phyloP scores from a whole-genome alignment of 495 filamentous ascomycete species.

The Lindgomyces ingoldianus region DNA sequence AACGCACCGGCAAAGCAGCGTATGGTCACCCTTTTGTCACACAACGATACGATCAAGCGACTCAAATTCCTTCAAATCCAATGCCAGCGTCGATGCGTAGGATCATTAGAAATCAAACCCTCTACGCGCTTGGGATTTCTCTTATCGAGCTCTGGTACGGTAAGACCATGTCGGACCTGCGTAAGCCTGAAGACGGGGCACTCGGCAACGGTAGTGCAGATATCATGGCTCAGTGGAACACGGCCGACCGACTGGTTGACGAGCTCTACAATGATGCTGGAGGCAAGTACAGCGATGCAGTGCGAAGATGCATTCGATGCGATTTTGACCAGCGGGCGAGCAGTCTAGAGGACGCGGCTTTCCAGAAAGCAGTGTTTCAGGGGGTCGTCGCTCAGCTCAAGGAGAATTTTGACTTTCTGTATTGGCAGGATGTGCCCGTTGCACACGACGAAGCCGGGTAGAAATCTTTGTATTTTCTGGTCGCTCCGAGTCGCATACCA shows the following conservation, averaged over 20 bases:
- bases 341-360: conserved; percentile 35
- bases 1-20: conserved; percentile 5
- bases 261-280: conserved; percentile 39
- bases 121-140: conserved; percentile 41
- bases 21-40: conserved; percentile 38
- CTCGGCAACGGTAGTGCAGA: conserved; percentile 1
- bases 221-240: conserved; percentile 27
- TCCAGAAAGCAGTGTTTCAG: conserved; percentile 39
- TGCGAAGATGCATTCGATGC: conserved; percentile 42
- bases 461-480: too few relatives aligned
- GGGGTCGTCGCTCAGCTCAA: conserved; percentile 39
- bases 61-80: background rate
- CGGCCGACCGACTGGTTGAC: conserved; percentile 25
- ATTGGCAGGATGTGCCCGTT: too few relatives aligned
- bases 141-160: conserved; percentile 45
- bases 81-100: background rate
- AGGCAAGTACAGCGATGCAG: conserved; percentile 42
- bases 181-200: conserved; percentile 22
- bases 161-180: conserved; percentile 11
- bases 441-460: too few relatives aligned
- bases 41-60: conserved; percentile 2
- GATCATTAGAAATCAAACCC: conserved; percentile 35
- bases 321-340: conserved; percentile 35
- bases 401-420: conserved; percentile 32
- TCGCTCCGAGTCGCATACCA: too few relatives aligned